A percentile compares a stretch with the other conserved stretches of the same genome.
Evolutionary conservation across 495 filamentous ascomycete species (phyloP).

Genomic region (Lophium mytilinum): DNA sequence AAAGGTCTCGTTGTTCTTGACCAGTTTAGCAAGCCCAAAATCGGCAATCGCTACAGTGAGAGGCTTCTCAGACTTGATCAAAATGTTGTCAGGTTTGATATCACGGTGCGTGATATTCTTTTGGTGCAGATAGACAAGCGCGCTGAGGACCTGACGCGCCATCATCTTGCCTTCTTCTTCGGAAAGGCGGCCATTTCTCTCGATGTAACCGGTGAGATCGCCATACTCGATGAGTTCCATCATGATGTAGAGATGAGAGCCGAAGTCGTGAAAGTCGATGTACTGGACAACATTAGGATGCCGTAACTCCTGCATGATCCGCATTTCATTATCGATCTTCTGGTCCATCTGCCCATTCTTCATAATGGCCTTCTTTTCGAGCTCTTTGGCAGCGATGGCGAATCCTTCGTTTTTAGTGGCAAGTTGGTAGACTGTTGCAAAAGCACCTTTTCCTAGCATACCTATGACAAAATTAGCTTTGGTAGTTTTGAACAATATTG

Average conservation of each 20-base stretch:
- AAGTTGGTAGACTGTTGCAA: conserved; percentile 83
- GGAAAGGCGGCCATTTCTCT: conserved; percentile 47
- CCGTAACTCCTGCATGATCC: conserved; percentile 73
- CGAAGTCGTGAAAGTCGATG: conserved; percentile 72
- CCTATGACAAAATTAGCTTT: conserved; percentile 8
- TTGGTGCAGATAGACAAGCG: conserved; percentile 77
- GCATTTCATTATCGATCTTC: conserved; percentile 90
- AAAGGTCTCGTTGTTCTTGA: conserved; percentile 79
- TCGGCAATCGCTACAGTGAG: conserved; percentile 85
- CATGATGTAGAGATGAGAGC: conserved; percentile 76
- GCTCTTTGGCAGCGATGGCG: conserved; percentile 80
- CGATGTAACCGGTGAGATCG: conserved; percentile 69
- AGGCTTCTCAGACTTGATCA: conserved; percentile 64
- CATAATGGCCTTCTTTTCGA: conserved; percentile 82
- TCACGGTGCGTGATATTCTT: conserved; percentile 90
- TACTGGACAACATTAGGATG: conserved; percentile 91
- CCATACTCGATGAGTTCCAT: conserved; percentile 90
- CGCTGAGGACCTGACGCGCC: conserved; percentile 67
- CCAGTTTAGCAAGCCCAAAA: conserved; percentile 90
- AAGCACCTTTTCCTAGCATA: conserved; percentile 82
- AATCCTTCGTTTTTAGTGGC: conserved; percentile 70
- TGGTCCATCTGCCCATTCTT: conserved; percentile 77
- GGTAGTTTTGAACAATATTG: neutral
- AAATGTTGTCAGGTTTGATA: conserved; percentile 96
- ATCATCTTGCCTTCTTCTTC: conserved; percentile 64